Percentiles rank a stretch among this genome's conserved stretches.
Evolutionary conservation across 1,139 yeast genomes (phyloP).

Genomic region (Debaryomyces coudertii): DNA sequence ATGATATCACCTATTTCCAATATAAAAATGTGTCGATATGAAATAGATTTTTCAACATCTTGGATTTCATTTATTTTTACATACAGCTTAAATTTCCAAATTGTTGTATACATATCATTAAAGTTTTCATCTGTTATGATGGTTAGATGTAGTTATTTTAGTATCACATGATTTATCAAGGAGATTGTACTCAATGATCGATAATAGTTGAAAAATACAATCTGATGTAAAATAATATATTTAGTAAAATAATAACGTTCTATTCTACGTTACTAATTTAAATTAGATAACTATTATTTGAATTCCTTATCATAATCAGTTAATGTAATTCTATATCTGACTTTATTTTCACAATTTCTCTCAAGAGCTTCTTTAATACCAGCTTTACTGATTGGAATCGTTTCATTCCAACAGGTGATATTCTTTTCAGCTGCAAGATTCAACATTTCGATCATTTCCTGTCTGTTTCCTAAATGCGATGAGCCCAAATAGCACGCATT

Average conservation of each 20-base stretch:
- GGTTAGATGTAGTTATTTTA: no score
- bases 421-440: slow-evolving; percentile 54
- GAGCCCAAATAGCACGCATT: slow-evolving; percentile 46
- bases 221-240: neutral
- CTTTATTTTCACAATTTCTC: slow-evolving; percentile 55
- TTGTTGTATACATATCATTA: no score
- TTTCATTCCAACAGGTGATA: slow-evolving; percentile 60
- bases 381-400: slow-evolving; percentile 51
- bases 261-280: neutral
- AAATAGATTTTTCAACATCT: no score
- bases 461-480: slow-evolving; percentile 50
- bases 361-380: slow-evolving; percentile 52
- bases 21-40: no score
- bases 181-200: no score
- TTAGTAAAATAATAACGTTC: no score
- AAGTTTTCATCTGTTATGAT: no score
- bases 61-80: no score
- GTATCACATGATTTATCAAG: no score
- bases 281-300: neutral
- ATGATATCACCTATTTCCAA: no score
- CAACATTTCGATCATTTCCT: slow-evolving; percentile 56
- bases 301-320: slow-evolving; percentile 50
- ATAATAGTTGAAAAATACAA: neutral
- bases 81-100: no score
- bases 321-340: slow-evolving; percentile 65